A percentile compares a stretch with the other conserved stretches of the same genome.
Evolutionary conservation across 2,329 filamentous ascomycete species (phyloP).

Genomic region (Fusarium sp.): DNA sequence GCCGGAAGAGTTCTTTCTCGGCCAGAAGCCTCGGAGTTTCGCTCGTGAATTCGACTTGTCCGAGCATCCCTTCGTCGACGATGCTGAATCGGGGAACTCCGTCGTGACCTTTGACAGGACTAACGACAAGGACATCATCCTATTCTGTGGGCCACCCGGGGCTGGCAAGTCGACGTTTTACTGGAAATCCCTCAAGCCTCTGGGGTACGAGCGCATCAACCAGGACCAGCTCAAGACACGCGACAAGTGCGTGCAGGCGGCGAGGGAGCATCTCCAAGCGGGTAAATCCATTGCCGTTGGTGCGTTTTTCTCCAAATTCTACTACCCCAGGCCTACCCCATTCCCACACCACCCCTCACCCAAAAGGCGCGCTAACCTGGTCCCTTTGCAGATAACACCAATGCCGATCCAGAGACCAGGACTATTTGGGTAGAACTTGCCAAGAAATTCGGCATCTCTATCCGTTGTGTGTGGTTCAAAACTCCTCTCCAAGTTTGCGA

Average conservation of each 20-base stretch:
- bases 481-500: slow-evolving; percentile 74
- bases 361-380: slow-evolving; percentile 11
- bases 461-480: slow-evolving; percentile 88
- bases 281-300: slow-evolving; percentile 80
- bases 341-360: slow-evolving; percentile 29
- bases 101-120: slow-evolving; percentile 65
- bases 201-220: slow-evolving; percentile 87
- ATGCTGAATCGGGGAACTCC: slow-evolving; percentile 37
- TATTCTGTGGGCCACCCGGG: slow-evolving; percentile 90
- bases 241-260: slow-evolving; percentile 76
- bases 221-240: slow-evolving; percentile 86
- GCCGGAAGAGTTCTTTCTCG: slow-evolving; percentile 91
- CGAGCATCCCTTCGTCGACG: slow-evolving; percentile 53
- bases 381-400: slow-evolving; percentile 83
- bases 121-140: slow-evolving; percentile 75
- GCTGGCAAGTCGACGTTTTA: slow-evolving; percentile 94
- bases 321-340: background rate
- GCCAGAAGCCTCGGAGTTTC: slow-evolving; percentile 72
- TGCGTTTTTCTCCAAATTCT: slow-evolving; percentile 58
- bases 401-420: slow-evolving; percentile 81
- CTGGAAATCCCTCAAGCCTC: slow-evolving; percentile 77
- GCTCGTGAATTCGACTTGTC: slow-evolving; percentile 76
- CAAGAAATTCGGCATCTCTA: slow-evolving; percentile 73
- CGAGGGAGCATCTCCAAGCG: slow-evolving; percentile 69
- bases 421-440: slow-evolving; percentile 82